These are phyloP conservation scores for Populus simonii DNA, from an alignment of 345 rosid species.

Conservation along the genomic window DNA sequence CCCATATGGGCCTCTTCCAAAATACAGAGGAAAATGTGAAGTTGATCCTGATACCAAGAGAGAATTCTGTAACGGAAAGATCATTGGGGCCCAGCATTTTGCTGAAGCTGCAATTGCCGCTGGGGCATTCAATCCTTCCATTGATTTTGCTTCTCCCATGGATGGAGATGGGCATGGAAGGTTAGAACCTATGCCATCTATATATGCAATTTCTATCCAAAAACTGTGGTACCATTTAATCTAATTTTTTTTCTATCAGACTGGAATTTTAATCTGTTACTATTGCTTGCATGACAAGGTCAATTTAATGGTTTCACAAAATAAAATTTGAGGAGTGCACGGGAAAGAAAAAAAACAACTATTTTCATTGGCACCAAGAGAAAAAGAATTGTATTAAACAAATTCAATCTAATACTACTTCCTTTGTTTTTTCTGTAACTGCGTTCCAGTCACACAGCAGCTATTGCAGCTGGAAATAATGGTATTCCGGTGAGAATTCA, in stretches of 20 bases:
- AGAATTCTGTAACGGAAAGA: slow-evolving; percentile 86
- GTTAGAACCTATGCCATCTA: slow-evolving; percentile 32
- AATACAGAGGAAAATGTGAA: slow-evolving; percentile 92
- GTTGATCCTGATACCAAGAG: slow-evolving; percentile 66
- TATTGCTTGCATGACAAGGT: background rate
- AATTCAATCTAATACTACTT: slow-evolving; percentile 15
- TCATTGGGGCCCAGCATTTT: slow-evolving; percentile 98
- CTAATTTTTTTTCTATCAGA: background rate
- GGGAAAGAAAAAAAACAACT: background rate
- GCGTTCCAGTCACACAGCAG: slow-evolving; percentile 83
- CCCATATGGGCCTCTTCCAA: slow-evolving; percentile 85
- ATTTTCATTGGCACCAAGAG: background rate
- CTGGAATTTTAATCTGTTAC: slow-evolving; percentile 2
- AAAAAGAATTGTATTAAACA: background rate
- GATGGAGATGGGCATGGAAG: slow-evolving; percentile 99
- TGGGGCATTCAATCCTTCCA: slow-evolving; percentile 76
- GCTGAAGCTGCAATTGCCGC: slow-evolving; percentile 96
- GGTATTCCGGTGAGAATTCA: slow-evolving; percentile 90
- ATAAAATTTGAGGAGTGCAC: background rate
- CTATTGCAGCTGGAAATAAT: slow-evolving; percentile 98
- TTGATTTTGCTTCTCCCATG: slow-evolving; percentile 93
- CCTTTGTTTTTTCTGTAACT: slow-evolving; percentile 13
- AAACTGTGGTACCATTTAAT: background rate
- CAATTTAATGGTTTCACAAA: background rate
- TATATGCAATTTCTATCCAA: slow-evolving; percentile 1